phyloP scores from a whole-genome alignment of 768 basidiomycete species.

The Cystofilobasidium ferigula region DNA sequence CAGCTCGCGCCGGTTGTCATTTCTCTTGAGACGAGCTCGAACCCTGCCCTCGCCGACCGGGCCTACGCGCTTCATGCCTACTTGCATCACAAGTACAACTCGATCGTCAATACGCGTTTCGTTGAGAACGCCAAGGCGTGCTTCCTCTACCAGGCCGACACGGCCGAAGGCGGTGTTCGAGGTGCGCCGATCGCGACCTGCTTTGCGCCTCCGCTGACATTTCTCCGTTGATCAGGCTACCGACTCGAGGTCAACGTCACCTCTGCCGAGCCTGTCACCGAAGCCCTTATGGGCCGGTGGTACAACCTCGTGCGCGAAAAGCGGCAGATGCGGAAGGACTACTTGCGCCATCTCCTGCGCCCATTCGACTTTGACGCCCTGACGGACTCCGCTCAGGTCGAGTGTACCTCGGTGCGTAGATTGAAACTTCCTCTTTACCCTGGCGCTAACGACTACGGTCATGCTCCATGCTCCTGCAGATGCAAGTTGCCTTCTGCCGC shows the following conservation, averaged over 20 bases:
- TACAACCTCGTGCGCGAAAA: constrained; percentile 86
- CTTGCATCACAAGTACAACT: constrained; percentile 77
- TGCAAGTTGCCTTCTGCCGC: constrained; percentile 72
- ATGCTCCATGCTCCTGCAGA: constrained; percentile 40
- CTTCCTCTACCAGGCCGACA: constrained; percentile 68
- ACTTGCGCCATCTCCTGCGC: constrained; percentile 68
- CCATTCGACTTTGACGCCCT: constrained; percentile 59
- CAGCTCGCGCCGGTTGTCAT: constrained; percentile 86
- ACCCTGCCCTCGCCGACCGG: constrained; percentile 51
- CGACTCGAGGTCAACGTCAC: constrained; percentile 3
- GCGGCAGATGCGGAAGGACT: constrained; percentile 70
- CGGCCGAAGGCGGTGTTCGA: constrained; percentile 45
- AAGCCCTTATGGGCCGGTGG: constrained; percentile 77
- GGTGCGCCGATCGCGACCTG: constrained; percentile 41
- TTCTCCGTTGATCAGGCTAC: constrained; percentile 1
- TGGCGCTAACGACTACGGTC: background rate
- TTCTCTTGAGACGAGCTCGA: constrained; percentile 78
- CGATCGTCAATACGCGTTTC: constrained; percentile 76
- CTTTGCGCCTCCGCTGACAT: background rate
- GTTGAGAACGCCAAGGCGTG: constrained; percentile 66
- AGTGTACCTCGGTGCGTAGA: background rate
- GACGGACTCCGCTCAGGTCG: constrained; percentile 35
- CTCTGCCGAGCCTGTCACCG: constrained; percentile 47
- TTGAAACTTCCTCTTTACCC: constrained; percentile 3
- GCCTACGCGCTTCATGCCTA: constrained; percentile 70